Evolutionary conservation across 148 eudicot species (phyloP).

Genomic region (Silene conica): DNA sequence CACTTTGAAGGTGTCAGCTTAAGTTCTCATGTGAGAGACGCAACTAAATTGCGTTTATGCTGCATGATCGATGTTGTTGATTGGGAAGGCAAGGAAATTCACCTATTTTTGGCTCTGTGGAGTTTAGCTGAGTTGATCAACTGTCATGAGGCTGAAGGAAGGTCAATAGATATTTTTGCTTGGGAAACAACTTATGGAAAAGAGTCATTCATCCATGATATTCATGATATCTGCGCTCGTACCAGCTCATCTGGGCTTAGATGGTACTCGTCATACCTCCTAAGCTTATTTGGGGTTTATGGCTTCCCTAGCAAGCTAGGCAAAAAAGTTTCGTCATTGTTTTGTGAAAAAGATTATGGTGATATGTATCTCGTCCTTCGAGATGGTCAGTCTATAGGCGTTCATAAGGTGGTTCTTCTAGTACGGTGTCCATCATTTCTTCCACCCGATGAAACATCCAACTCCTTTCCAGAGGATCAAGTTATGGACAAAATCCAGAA

Average conservation of each 20-base stretch:
- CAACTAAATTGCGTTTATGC: slow-evolving; percentile 38
- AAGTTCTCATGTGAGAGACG: slow-evolving; percentile 41
- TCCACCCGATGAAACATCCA: slow-evolving; percentile 37
- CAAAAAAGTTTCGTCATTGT: slow-evolving; percentile 37
- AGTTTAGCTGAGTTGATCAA: slow-evolving; percentile 61
- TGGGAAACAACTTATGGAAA: slow-evolving; percentile 29
- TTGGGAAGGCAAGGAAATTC: slow-evolving; percentile 75
- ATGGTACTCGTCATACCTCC: slow-evolving; percentile 71
- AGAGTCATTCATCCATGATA: slow-evolving; percentile 46
- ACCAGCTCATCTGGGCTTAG: slow-evolving; percentile 49
- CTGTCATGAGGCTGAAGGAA: slow-evolving; percentile 24
- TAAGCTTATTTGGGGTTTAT: slow-evolving; percentile 54
- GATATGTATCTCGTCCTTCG: slow-evolving; percentile 53
- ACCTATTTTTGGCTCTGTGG: slow-evolving; percentile 61
- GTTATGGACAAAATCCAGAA: slow-evolving; percentile 22
- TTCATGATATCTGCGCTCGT: slow-evolving; percentile 39
- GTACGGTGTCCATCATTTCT: slow-evolving; percentile 64
- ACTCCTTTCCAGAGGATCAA: slow-evolving; percentile 20
- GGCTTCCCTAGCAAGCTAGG: slow-evolving; percentile 74
- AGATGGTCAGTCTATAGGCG: slow-evolving; percentile 47
- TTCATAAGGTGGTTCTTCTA: slow-evolving; percentile 59
- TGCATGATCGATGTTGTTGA: slow-evolving; percentile 45
- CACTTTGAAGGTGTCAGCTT: slow-evolving; percentile 36
- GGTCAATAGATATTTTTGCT: slow-evolving; percentile 30
- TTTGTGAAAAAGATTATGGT: slow-evolving; percentile 45